Evolutionary conservation across 306 rosid species (phyloP), one percentile per base, ranked within the genome.

Genomic region (Quercus parvula): DNA sequence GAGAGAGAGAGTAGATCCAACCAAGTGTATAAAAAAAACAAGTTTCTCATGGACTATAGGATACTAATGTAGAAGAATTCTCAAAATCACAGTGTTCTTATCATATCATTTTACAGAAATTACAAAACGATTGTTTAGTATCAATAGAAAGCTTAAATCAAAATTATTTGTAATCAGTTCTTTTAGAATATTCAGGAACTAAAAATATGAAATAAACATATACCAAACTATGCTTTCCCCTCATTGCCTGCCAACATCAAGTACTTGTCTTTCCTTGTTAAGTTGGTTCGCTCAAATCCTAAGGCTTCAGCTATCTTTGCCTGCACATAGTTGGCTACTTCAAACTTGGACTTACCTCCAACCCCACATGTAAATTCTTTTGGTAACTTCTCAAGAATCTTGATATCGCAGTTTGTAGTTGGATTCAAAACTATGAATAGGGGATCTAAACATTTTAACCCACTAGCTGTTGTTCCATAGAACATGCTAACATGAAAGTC

Each of bases 171-270:
- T 0, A 41, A 7, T 7, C 46, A 41, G 2, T 41, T 41, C n/a
- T 19, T 57, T 24, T 8, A 20, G 63, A 20, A 20, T 7, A 57
- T n/a, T 57, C 46, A 41, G 46, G 12, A 41, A 41, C 8, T 38
- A 38, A 7, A 38, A 7, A 38, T 38, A 38, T 7, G 46, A 38
- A 6, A n/a, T 57, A 20, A 10, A 57, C 28, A 57, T 2, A 20
- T 9, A 11, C 68, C 17, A 61, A 25, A 5, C 38, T 63, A 15
- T 28, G 28, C 30, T 28, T 5, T 63, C 74, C 74, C 74, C 18
- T 70, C 74, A 9, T 70, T 70, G 19, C 55, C 74, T 19, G 74
- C 74, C 74, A 70, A 70, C 7, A 70, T 22, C 74, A 70, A 17
- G 56, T 70, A 70, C 55, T 70, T 70, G 28, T 70, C 74, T 70